Evolutionary conservation across 1,284 basidiomycete species (phyloP).

Genomic region (Ceratobasidium sp.): DNA sequence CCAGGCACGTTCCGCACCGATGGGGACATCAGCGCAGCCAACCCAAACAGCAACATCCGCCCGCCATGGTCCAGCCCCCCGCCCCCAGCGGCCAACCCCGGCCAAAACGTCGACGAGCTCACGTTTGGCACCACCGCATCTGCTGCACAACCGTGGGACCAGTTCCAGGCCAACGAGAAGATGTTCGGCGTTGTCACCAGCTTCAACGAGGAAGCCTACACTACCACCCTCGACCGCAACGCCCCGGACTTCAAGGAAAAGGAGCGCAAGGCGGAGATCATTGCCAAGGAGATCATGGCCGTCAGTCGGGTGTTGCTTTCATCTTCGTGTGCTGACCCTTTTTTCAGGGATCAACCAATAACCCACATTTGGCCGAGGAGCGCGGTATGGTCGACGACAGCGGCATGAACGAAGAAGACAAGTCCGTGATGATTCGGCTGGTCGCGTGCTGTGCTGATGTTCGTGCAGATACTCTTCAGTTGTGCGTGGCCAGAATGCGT

Average conservation of each 20-base stretch:
- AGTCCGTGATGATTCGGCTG: slow-evolving; percentile 63
- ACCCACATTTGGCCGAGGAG: slow-evolving; percentile 92
- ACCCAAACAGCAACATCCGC: slow-evolving; percentile 56
- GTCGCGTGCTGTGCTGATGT: not conserved
- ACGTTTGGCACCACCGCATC: slow-evolving; percentile 70
- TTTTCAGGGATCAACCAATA: slow-evolving; percentile 70
- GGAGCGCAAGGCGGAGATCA: slow-evolving; percentile 86
- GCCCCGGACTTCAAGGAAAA: slow-evolving; percentile 88
- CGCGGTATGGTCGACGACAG: slow-evolving; percentile 74
- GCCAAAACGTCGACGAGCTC: slow-evolving; percentile 65
- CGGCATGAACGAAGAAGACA: slow-evolving; percentile 92
- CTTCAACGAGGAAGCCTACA: slow-evolving; percentile 96
- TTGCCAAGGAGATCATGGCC: slow-evolving; percentile 91
- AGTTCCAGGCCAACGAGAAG: slow-evolving; percentile 94
- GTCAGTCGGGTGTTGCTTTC: slow-evolving; percentile 60
- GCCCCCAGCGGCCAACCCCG: slow-evolving; percentile 46
- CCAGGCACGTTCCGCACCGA: slow-evolving; percentile 87
- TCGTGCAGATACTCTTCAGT: slow-evolving; percentile 87
- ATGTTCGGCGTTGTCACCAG: slow-evolving; percentile 91
- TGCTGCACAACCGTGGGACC: slow-evolving; percentile 80
- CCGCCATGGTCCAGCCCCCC: slow-evolving; percentile 42
- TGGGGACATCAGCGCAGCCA: slow-evolving; percentile 75
- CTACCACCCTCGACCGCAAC: slow-evolving; percentile 89
- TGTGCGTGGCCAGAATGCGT: slow-evolving; percentile 86
- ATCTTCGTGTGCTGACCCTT: slow-evolving; percentile 38